These are phyloP conservation scores for Neoboletus magnificus DNA, from an alignment of 768 basidiomycete species.

Conservation along the genomic window DNA sequence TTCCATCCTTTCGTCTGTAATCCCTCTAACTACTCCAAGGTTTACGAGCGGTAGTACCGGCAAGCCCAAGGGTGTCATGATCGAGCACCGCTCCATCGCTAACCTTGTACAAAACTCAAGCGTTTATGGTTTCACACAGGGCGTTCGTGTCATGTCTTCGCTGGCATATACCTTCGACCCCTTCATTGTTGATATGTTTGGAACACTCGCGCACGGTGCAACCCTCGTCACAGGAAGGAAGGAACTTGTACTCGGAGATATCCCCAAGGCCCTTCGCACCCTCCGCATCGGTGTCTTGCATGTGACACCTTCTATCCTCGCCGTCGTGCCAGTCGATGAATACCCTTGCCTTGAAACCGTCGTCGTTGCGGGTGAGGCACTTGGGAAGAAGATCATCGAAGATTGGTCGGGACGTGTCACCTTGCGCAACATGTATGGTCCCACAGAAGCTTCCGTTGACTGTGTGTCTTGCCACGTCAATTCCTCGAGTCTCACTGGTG, in stretches of 20 bases:
- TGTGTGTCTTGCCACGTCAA: constrained; percentile 27
- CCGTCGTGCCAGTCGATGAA: constrained; percentile 24
- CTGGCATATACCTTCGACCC: constrained; percentile 31
- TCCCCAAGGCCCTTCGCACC: constrained; percentile 24
- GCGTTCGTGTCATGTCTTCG: constrained; percentile 26
- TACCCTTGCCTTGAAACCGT: constrained; percentile 28
- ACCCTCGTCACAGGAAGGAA: constrained; percentile 22
- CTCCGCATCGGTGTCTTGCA: constrained; percentile 27
- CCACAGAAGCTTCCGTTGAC: constrained; percentile 32
- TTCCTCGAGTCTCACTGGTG: constrained; percentile 17
- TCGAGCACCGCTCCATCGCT: constrained; percentile 20
- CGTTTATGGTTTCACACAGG: constrained; percentile 22
- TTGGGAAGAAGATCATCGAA: constrained; percentile 21
- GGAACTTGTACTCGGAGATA: constrained; percentile 31
- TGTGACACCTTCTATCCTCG: constrained; percentile 31
- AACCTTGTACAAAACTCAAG: constrained; percentile 22
- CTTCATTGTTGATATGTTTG: constrained; percentile 19
- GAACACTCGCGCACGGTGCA: constrained; percentile 18
- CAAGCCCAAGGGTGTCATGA: constrained; percentile 24
- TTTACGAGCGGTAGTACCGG: constrained; percentile 25
- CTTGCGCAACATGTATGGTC: constrained; percentile 34
- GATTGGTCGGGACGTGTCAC: constrained; percentile 26
- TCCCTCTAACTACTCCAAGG: constrained; percentile 3
- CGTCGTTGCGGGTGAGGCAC: constrained; percentile 25
- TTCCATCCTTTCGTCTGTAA: background rate